Evolutionary conservation across 495 filamentous ascomycete genomes (phyloP).

Genomic region (Halenospora varia): DNA sequence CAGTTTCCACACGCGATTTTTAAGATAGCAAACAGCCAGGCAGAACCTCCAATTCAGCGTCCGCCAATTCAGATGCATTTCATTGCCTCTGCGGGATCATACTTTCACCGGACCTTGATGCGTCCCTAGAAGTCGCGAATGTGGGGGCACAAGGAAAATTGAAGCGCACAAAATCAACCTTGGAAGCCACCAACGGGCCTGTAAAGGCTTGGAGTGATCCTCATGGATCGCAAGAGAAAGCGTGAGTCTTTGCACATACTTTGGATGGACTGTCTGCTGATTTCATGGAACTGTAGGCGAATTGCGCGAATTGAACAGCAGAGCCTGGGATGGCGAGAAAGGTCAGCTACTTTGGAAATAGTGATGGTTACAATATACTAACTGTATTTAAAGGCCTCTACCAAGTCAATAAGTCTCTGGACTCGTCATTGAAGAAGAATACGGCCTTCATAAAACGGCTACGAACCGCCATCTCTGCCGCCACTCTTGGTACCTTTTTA

Average conservation of each 20-base stretch:
- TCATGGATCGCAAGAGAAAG: conserved; percentile 83
- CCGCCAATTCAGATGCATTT: conserved; percentile 28
- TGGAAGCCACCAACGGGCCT: neutral
- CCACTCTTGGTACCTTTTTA: conserved; percentile 75
- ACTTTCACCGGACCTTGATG: conserved; percentile 22
- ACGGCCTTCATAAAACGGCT: conserved; percentile 98
- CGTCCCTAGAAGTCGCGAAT: conserved; percentile 21
- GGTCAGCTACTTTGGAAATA: conserved; percentile 46
- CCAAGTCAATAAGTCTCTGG: conserved; percentile 72
- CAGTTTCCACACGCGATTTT: neutral
- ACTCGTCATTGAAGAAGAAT: conserved; percentile 98
- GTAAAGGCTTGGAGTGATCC: conserved; percentile 8
- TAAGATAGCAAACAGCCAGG: conserved; percentile 4
- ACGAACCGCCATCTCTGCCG: conserved; percentile 78
- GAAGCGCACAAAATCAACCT: conserved; percentile 8
- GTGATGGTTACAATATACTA: conserved; percentile 13
- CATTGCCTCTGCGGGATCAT: conserved; percentile 22
- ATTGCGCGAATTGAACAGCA: conserved; percentile 79
- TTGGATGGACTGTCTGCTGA: conserved; percentile 26
- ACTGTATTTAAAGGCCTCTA: conserved; percentile 61
- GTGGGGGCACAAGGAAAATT: conserved; percentile 22
- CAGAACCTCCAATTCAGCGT: conserved; percentile 2
- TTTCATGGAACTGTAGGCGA: conserved; percentile 57
- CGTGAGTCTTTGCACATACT: conserved; percentile 44
- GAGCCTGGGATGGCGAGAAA: conserved; percentile 82